phyloP scores from a whole-genome alignment of 139 green algal genomes.

The Haematococcus lacustris region DNA sequence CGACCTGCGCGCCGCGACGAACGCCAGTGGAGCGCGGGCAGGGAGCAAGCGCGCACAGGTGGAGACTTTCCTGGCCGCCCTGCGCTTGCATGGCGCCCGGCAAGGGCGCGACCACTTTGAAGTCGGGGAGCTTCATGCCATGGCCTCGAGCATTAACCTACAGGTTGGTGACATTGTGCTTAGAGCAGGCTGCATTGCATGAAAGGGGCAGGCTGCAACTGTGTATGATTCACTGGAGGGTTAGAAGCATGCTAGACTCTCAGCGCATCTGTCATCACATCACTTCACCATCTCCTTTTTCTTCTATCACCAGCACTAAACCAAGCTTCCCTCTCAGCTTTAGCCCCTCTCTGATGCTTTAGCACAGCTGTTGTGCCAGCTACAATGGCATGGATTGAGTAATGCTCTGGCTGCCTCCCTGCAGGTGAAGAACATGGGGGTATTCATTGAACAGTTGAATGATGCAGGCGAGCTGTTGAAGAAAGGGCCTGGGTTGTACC shows the following conservation, averaged over 20 bases:
- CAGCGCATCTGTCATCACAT: no score
- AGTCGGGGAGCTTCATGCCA: conserved; percentile 42
- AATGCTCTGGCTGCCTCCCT: conserved; percentile 8
- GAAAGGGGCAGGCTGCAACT: background rate
- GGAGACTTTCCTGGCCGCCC: conserved; percentile 48
- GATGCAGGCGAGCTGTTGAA: conserved; percentile 49
- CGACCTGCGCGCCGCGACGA: no score
- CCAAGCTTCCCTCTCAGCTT: background rate
- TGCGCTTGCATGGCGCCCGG: conserved; percentile 30
- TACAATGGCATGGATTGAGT: background rate
- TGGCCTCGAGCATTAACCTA: conserved; percentile 51
- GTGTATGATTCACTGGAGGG: background rate
- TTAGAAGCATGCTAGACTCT: no score
- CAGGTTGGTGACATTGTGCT: conserved; percentile 14
- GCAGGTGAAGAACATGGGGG: conserved; percentile 50
- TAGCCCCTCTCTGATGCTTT: no score
- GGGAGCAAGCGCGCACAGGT: conserved; percentile 51
- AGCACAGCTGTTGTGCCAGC: background rate
- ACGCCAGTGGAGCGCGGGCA: no score
- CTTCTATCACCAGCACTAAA: no score
- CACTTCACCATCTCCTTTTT: no score
- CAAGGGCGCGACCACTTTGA: conserved; percentile 35
- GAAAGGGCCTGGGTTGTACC: conserved; percentile 11
- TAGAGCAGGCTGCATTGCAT: background rate
- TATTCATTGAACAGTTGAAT: conserved; percentile 66